Evolutionary conservation across 352 stramenopile species (phyloP).

Genomic region (Globisporangium echinulatum): DNA sequence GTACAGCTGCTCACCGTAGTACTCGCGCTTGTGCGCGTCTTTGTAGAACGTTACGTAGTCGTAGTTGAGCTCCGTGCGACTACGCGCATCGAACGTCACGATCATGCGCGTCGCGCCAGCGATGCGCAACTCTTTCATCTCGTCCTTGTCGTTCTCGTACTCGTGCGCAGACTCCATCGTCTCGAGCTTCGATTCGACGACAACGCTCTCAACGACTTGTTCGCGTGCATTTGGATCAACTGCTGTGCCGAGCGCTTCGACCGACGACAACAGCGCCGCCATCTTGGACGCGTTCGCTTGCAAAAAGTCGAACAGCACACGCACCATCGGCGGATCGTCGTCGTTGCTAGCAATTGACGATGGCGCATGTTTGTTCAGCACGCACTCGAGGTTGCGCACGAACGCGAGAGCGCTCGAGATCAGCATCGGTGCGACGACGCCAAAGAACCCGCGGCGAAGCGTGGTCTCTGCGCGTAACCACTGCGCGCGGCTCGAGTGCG

Average conservation of each 20-base stretch:
- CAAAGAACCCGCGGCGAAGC: conserved; percentile 9
- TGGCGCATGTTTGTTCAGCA: conserved; percentile 2
- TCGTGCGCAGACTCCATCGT: conserved; percentile 77
- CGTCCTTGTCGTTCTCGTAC: conserved; percentile 77
- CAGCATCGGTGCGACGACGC: conserved; percentile 30
- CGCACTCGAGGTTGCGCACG: conserved; percentile 18
- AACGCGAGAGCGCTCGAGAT: conserved; percentile 31
- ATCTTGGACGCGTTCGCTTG: conserved; percentile 23
- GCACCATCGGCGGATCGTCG: neutral
- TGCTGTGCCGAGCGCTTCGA: conserved; percentile 24
- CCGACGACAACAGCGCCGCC: conserved; percentile 23
- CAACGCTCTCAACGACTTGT: conserved; percentile 31
- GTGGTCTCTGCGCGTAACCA: conserved; percentile 10
- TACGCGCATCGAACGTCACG: conserved; percentile 78
- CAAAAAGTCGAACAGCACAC: conserved; percentile 10
- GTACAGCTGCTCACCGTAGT: conserved; percentile 69
- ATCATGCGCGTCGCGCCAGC: conserved; percentile 62
- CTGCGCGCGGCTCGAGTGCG: neutral
- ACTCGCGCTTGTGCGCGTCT: conserved; percentile 40
- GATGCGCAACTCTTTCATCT: conserved; percentile 62
- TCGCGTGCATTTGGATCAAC: conserved; percentile 28
- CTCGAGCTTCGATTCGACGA: conserved; percentile 37
- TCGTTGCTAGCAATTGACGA: neutral
- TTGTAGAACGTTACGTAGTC: conserved; percentile 89
- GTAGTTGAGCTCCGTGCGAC: conserved; percentile 80